Evolutionary conservation across 257 asterid genomes (phyloP), one percentile per base, ranked within the genome.

Genomic region (Solanum medicagineum): DNA sequence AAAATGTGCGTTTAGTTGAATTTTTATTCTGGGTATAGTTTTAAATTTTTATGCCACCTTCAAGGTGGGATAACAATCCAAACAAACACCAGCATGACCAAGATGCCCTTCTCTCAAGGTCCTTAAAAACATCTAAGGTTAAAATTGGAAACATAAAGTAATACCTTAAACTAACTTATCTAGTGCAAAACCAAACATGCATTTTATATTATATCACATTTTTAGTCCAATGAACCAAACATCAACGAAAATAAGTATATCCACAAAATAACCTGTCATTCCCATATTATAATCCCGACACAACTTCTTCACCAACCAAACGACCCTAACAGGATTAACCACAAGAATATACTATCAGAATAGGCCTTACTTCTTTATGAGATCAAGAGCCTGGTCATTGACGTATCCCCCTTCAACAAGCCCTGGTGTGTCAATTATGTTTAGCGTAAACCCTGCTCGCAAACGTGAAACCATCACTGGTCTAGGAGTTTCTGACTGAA

Each of bases 341-440:
- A 57, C 55, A 69, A 69, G 53, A 36, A 36, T 32, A 56, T 32
- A 77, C 16, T 49, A 14, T 77, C 26, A 24, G 22, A 20, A 14
- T 66, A 20, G 68, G 32, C 66, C 90, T 32, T 69, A 97, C 99
- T 94, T 94, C 92, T 93, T 97, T 45, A 95, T 95, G 89, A 93
- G 90, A 69, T 92, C 95, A 74, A 97, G 90, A 19, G 93, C 93
- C 88, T 95, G 99, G 80, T 94, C 97, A 81, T 90, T 95, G 85
- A 97, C 93, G 73, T 92, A 95, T 57, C 98, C 99, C 87, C 96
- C 99, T 91, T 97, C 99, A 87, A 97, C 93, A 71, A 97, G 95
- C 68, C 99, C 97, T 0, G 99, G 99, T 51, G 99, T 97, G 89
- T 97, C 99, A 57, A 97, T 93, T 63, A 97, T 86, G 88, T 95